These are phyloP conservation scores for Calonectria hawksworthii DNA, from an alignment of 2,329 filamentous ascomycete genomes.

Conservation along the genomic window DNA sequence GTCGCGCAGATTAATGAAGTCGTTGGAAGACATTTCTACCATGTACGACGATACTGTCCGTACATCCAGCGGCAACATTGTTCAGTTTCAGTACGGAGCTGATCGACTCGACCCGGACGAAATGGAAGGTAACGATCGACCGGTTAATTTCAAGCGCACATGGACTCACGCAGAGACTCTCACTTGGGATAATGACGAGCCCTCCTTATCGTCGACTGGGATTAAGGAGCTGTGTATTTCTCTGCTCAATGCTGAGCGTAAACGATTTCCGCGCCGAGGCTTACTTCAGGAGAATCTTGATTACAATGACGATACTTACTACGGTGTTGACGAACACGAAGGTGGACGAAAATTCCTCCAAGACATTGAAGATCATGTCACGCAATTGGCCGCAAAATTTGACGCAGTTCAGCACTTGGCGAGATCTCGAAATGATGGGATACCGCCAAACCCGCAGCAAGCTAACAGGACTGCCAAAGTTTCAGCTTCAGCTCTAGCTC, in stretches of 20 bases:
- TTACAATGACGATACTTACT: constrained; percentile 79
- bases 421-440: too few species aligned
- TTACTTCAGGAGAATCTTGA: constrained; percentile 73
- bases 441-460: constrained; percentile 62
- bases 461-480: constrained; percentile 86
- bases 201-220: constrained; percentile 79
- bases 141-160: constrained; percentile 92
- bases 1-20: constrained; percentile 98
- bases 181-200: constrained; percentile 85
- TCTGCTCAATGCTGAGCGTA: constrained; percentile 76
- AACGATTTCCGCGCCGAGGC: constrained; percentile 70
- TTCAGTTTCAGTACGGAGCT: constrained; percentile 98
- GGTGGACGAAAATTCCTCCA: constrained; percentile 86
- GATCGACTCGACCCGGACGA: constrained; percentile 96
- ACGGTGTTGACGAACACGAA: constrained; percentile 82
- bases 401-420: constrained; percentile 30
- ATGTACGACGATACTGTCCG: constrained; percentile 96
- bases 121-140: constrained; percentile 95
- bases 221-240: constrained; percentile 77
- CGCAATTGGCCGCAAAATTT: constrained; percentile 64
- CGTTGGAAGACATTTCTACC: constrained; percentile 91
- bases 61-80: constrained; percentile 88
- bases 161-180: constrained; percentile 85
- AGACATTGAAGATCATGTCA: constrained; percentile 82
- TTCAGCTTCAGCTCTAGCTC: constrained; percentile 78